Evolutionary conservation across 176 grass and related monocot genomes (phyloP).

Genomic region (Oryza glaberrima): DNA sequence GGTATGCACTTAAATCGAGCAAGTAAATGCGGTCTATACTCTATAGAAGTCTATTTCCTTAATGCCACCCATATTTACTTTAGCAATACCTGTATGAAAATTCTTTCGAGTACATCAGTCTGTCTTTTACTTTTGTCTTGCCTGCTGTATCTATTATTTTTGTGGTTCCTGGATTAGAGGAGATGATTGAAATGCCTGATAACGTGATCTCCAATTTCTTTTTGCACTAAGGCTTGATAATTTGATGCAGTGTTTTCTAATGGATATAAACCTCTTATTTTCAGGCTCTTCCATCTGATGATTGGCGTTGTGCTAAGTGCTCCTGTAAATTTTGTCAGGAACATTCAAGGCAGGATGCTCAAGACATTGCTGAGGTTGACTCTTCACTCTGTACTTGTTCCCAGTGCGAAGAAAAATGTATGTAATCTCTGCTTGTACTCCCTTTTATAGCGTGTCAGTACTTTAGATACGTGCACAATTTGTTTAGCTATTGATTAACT

Average conservation of each 20-base stretch:
- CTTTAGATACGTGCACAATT: slow-evolving; percentile 24
- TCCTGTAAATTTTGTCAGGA: slow-evolving; percentile 88
- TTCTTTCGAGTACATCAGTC: slow-evolving; percentile 16
- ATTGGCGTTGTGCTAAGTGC: slow-evolving; percentile 89
- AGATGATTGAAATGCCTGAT: slow-evolving; percentile 13
- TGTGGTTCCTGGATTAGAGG: slow-evolving; percentile 14
- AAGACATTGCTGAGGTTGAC: slow-evolving; percentile 47
- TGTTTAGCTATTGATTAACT: slow-evolving; percentile 21
- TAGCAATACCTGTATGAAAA: not conserved
- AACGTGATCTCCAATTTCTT: slow-evolving; percentile 11
- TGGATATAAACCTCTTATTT: slow-evolving; percentile 31
- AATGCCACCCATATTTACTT: slow-evolving; percentile 15
- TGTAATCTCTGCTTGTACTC: slow-evolving; percentile 46
- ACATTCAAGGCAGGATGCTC: slow-evolving; percentile 46
- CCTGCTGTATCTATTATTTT: not conserved
- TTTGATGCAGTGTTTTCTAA: slow-evolving; percentile 26
- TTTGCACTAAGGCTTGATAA: slow-evolving; percentile 25
- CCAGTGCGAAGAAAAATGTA: slow-evolving; percentile 83
- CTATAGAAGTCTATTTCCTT: slow-evolving; percentile 23
- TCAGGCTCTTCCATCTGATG: slow-evolving; percentile 84
- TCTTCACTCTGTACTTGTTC: slow-evolving; percentile 65
- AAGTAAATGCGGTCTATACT: slow-evolving; percentile 13
- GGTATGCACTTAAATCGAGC: slow-evolving; percentile 49
- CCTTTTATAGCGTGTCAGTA: slow-evolving; percentile 25
- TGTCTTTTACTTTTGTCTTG: slow-evolving; percentile 16